Base-by-base conservation (phyloP, 805 yeast genomes). In the Barnettozyma pratensis region DNA sequence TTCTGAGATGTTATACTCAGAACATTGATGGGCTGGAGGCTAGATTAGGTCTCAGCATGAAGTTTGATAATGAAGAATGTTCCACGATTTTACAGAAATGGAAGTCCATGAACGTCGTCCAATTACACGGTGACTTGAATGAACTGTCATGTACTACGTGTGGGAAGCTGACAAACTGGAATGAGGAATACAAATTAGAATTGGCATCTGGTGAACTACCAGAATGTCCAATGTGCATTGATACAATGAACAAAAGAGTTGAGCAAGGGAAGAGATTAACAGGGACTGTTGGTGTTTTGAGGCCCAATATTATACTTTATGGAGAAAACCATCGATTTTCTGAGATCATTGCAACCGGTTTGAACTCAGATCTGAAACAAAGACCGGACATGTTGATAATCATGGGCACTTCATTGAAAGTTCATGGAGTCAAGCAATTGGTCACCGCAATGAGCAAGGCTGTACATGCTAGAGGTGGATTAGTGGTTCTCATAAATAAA, bases 271-370 rank as follows among this genome's bases (percentile, higher is more conserved):
- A 90, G 64, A 68, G 99, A 48, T 63, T 77, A 7, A 80, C 86
- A 1, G 84, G 87, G 0, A 71, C 72, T 39, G 78, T 84, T 5
- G 99, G 99, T 0, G 66, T 80, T 28, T 68, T 94, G 40, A 74
- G 97, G 48, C 99, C 99, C 5, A 85, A 85, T 58, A 90, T 92
- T 49, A 96, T 92, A 2, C 72, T 92, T 26, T 92, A 92, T 64
- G 97, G 97, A 2, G 98, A 92, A 62, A 83, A 90, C 58, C 98
- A 92, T 65, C 97, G 97, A 1, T 80, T 81, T 53, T 81, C 90
- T 5, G 96, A 88, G 52, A 68, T 73, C n/a, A 80, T 92, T 39
- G 85, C 95, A 3, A 75, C 74, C 42, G 89, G 90, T 7, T 67
- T 87, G 37, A 75, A 71, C 44, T 71, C 76, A 25, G 98, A 92